A percentile compares a stretch with the other conserved stretches of the same genome.
phyloP scores from a whole-genome alignment of 169 alveolate species.

The Blepharisma undulans region DNA sequence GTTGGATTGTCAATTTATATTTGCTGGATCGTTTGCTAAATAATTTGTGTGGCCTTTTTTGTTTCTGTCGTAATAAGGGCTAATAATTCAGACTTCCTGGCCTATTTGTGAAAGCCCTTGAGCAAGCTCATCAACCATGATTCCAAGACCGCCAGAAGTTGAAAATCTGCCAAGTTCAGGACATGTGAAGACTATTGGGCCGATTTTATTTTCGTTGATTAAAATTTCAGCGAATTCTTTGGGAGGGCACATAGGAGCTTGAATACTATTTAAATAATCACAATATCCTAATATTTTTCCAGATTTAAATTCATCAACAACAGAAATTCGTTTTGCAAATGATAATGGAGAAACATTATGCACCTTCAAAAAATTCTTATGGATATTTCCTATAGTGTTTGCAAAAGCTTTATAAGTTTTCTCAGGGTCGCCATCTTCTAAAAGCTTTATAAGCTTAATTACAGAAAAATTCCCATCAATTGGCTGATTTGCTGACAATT shows the following conservation, averaged over 20 bases:
- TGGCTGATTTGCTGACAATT: constrained; percentile 11
- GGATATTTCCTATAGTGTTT: not conserved
- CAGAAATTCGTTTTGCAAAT: constrained; percentile 5
- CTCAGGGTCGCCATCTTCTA: not conserved
- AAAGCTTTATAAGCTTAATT: not conserved
- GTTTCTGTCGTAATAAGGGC: constrained; percentile 87
- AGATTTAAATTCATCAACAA: constrained; percentile 10
- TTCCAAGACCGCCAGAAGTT: constrained; percentile 92
- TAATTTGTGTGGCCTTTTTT: constrained; percentile 80
- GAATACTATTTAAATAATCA: not conserved
- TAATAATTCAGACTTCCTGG: constrained; percentile 80
- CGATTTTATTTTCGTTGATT: constrained; percentile 71
- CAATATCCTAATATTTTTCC: constrained; percentile 50
- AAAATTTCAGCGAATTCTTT: constrained; percentile 49
- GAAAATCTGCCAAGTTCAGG: constrained; percentile 92
- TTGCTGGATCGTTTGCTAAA: constrained; percentile 69
- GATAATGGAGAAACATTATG: constrained; percentile 28
- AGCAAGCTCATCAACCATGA: constrained; percentile 91
- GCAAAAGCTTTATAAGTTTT: not conserved
- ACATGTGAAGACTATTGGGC: constrained; percentile 86
- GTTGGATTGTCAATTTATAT: constrained; percentile 66
- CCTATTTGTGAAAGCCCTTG: constrained; percentile 83
- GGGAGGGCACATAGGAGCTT: not conserved
- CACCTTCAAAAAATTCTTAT: constrained; percentile 27
- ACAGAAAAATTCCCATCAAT: constrained; percentile 42